Base-by-base conservation (phyloP, 192 early-diverging fungal genomes). In the Backusella luteola region DNA sequence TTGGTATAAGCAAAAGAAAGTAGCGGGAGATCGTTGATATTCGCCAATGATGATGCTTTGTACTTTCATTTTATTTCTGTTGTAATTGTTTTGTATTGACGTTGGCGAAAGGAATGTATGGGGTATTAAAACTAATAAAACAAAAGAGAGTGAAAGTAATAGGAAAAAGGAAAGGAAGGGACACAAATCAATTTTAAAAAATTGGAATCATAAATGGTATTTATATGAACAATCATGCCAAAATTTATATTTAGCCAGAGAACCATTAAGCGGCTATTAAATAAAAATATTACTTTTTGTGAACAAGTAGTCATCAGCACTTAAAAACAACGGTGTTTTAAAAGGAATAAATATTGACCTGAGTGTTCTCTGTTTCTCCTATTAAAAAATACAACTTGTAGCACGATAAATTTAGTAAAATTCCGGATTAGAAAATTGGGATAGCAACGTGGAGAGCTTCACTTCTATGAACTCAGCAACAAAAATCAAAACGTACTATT, bases 61-160 rank as follows among this genome's bases (percentile, higher is more conserved):
- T 8, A 73, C 34, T 49, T 73, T 73, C 72, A 73, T 73, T 34
- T n/a, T 73, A 23, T 29, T 26, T 63, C 46, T 49, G 19, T n/a
- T 19, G 17, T 49, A n/a, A 49, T 49, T 49, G 6, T 6, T 49
- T 49, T 49, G 46, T n/a, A 17, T 63, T 29, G 56, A 4, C 1
- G 14, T 14, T 63, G 9, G 9, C 2, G 12, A 29, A 63, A 26
- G 56, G 21, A 63, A 29, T 63, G 56, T 63, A 29, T 29, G 3
- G 56, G 12, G 56, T 63, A 63, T 29, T n/a, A 53, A 6, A 8
- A 53, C 17, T n/a, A n/a, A n/a, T n/a, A 53, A 6, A n/a, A n/a
- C 19, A 17, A 11, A 11, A 29, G 23, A 29, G 56, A 63, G 56
- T 23, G n/a, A 11, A 23, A 56, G n/a, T 23, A 11, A 23, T 7